Base-by-base conservation (phyloP, 768 basidiomycete genomes). In the Tulasnella calospora region DNA sequence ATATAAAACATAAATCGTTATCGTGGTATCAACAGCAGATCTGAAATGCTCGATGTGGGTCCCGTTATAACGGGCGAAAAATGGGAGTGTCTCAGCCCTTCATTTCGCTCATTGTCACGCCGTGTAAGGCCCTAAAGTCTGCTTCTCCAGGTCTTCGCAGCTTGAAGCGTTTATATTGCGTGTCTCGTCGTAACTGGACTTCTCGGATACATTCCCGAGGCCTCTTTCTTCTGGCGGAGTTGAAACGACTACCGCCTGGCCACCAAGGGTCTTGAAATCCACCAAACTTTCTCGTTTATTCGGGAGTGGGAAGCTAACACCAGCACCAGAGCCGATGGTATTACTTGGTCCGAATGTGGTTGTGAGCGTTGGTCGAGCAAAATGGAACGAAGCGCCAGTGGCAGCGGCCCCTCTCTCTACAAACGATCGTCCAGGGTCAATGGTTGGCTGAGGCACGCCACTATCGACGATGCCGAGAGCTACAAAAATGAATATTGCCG, bases 401-500 rank as follows among this genome's bases (percentile, higher is more conserved):
- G 69, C 51, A 38, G 55, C 74, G 35, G 17, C 44, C 23, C 71
- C 71, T 67, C 61, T 67, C 33, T 46, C 71, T 30, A 46, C 9
- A 7, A 72, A 40, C 13, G 71, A 72, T 35, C 38, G 36, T 15
- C 38, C 71, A 9, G 71, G 71, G 19, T 72, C 38, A 21, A 40
- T 55, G 36, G 47, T 76, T 17, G 23, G 51, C 17, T 38, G 57
- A 17, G 30, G 69, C 15, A 40, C 69, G 27, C 76, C 69, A n/a
- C 41, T 46, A 2, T 78, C 77, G 21, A 71, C 35, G 23, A 46
- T 57, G 17, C 77, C 77, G 35, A 78, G 69, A 2, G 77, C 77
- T 19, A 78, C 77, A 17, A 41, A 78, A 4, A 78, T 78, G 69
- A 78, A 78, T 33, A 78, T 78, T 12, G 44, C 77, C 35, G 77